Evolutionary conservation across 1,284 basidiomycete genomes (phyloP).

Genomic region (Ustilago sp.): DNA sequence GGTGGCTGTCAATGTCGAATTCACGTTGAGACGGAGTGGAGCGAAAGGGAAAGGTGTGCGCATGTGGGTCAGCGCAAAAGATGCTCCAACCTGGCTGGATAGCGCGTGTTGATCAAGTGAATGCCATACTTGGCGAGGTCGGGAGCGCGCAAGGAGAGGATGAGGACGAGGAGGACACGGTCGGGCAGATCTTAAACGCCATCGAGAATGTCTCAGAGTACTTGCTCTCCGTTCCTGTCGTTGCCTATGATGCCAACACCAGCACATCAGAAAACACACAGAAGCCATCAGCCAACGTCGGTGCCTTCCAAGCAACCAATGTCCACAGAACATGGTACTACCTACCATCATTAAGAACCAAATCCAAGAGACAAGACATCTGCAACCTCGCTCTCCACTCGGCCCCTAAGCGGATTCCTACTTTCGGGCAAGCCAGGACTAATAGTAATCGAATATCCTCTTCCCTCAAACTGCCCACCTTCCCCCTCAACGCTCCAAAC

Average conservation of each 20-base stretch:
- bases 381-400: slow-evolving; percentile 31
- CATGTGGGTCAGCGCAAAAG: slow-evolving; percentile 25
- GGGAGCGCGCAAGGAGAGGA: neutral
- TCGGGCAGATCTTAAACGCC: neutral
- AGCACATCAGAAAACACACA: neutral
- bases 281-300: neutral
- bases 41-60: slow-evolving; percentile 1
- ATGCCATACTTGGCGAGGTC: slow-evolving; percentile 4
- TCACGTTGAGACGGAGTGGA: slow-evolving; percentile 16
- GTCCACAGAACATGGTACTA: slow-evolving; percentile 57
- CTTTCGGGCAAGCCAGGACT: slow-evolving; percentile 61
- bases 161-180: slow-evolving; percentile 22
- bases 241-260: neutral
- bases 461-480: slow-evolving; percentile 18
- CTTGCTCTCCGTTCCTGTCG: slow-evolving; percentile 13
- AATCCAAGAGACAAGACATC: slow-evolving; percentile 54
- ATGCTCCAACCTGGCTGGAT: slow-evolving; percentile 36
- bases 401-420: slow-evolving; percentile 54
- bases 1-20: slow-evolving; percentile 30
- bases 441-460: slow-evolving; percentile 55
- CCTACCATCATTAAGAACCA: slow-evolving; percentile 53
- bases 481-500: neutral
- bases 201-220: slow-evolving; percentile 34
- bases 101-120: slow-evolving; percentile 22
- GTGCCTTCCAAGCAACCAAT: neutral